phyloP scores from a whole-genome alignment of 2,329 filamentous ascomycete genomes.

The Pyrenophora teres region DNA sequence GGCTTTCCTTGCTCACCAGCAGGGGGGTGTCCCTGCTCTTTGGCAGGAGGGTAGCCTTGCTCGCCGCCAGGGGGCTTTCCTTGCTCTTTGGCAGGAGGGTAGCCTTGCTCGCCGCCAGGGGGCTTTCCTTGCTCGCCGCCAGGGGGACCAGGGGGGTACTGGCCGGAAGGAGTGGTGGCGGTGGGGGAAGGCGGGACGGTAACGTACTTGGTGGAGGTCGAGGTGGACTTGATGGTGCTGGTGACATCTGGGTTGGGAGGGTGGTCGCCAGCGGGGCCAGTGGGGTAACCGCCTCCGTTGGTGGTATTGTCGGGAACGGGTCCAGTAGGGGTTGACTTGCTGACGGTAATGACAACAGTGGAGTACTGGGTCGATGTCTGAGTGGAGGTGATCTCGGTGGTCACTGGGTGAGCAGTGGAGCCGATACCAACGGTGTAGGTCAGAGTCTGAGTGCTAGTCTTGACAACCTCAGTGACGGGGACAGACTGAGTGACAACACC shows the following conservation, averaged over 20 bases:
- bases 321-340: slow-evolving; percentile 7
- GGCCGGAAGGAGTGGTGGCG: too few relatives aligned
- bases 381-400: slow-evolving; percentile 40
- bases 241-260: slow-evolving; percentile 1
- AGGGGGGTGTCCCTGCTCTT: too few relatives aligned
- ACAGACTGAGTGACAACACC: slow-evolving; percentile 19
- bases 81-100: too few relatives aligned
- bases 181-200: slow-evolving; percentile 29
- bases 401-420: slow-evolving; percentile 53
- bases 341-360: slow-evolving; percentile 36
- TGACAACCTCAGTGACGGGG: slow-evolving; percentile 35
- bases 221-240: slow-evolving; percentile 40
- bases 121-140: too few relatives aligned
- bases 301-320: background rate
- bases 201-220: slow-evolving; percentile 43
- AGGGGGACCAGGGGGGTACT: too few relatives aligned
- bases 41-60: too few relatives aligned
- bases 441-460: slow-evolving; percentile 49
- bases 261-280: slow-evolving; percentile 12
- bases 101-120: too few relatives aligned
- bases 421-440: slow-evolving; percentile 50
- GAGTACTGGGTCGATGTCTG: slow-evolving; percentile 42
- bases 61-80: too few relatives aligned
- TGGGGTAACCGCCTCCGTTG: slow-evolving; percentile 1
- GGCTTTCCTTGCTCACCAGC: too few relatives aligned